Conservation (phyloP, 805 yeast species). For the Nakazawaea siamensis region DNA sequence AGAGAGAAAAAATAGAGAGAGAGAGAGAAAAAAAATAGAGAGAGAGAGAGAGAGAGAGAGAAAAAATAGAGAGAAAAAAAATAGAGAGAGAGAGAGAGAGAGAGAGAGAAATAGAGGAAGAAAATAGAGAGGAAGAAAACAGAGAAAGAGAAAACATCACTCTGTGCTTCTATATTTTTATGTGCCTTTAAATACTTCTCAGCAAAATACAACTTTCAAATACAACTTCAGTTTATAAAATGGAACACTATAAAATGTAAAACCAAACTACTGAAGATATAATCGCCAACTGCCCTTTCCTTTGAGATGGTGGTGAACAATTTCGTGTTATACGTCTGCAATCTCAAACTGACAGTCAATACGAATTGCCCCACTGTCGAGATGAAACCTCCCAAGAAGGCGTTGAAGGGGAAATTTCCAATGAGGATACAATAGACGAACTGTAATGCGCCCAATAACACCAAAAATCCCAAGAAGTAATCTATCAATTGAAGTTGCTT, state of each 20-base stretch:
- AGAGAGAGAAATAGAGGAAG: no score
- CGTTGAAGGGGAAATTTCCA: slow-evolving; percentile 95
- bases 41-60: no score
- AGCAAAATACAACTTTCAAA: no score
- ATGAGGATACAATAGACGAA: slow-evolving; percentile 67
- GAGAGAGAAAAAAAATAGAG: no score
- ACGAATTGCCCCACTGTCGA: slow-evolving; percentile 95
- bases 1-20: no score
- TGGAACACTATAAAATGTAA: slow-evolving; percentile 86
- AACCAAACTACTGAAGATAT: slow-evolving; percentile 74
- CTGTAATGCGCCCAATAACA: slow-evolving; percentile 68
- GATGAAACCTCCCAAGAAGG: slow-evolving; percentile 88
- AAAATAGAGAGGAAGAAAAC: no score
- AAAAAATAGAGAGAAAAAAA: no score
- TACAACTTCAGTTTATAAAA: slow-evolving; percentile 59
- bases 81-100: no score
- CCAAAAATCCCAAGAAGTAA: slow-evolving; percentile 64
- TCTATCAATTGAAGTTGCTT: slow-evolving; percentile 63
- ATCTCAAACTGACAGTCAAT: slow-evolving; percentile 70
- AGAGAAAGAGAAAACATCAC: no score
- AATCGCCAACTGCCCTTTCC: slow-evolving; percentile 79
- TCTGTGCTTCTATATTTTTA: no score
- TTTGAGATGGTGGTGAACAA: slow-evolving; percentile 19
- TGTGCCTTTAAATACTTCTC: no score
- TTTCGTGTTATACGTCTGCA: slow-evolving; percentile 42